phyloP scores from a whole-genome alignment of 1,139 yeast genomes.

The Geotrichum bryndzae region DNA sequence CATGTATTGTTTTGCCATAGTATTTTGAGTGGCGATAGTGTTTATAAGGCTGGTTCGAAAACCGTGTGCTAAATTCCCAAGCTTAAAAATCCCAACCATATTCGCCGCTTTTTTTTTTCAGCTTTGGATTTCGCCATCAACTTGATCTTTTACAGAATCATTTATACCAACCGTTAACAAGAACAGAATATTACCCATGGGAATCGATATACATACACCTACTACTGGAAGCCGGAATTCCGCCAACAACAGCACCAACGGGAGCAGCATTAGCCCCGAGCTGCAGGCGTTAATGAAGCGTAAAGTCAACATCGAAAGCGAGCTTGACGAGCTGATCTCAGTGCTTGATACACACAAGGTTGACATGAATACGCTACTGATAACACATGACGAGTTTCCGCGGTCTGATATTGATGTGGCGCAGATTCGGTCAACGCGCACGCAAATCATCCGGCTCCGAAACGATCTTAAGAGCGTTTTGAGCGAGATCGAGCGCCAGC shows the following conservation, averaged over 20 bases:
- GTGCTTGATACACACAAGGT: constrained; percentile 38
- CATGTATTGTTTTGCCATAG: not conserved
- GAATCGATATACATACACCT: constrained; percentile 11
- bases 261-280: not conserved
- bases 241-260: not conserved
- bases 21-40: not conserved
- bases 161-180: not conserved
- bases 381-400: constrained; percentile 77
- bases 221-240: not conserved
- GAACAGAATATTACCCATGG: not conserved
- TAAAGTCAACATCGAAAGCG: constrained; percentile 23
- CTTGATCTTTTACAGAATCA: not conserved
- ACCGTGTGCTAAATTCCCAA: not conserved
- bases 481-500: constrained; percentile 43
- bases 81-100: not conserved
- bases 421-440: constrained; percentile 52
- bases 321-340: constrained; percentile 28
- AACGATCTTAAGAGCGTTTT: constrained; percentile 60
- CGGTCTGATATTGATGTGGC: constrained; percentile 77
- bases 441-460: constrained; percentile 56
- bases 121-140: not conserved
- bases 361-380: constrained; percentile 59
- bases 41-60: not conserved
- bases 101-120: not conserved
- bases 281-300: constrained; percentile 9